Conservation (phyloP, 805 yeast genomes). For the Schizosaccharomyces pombe region DNA sequence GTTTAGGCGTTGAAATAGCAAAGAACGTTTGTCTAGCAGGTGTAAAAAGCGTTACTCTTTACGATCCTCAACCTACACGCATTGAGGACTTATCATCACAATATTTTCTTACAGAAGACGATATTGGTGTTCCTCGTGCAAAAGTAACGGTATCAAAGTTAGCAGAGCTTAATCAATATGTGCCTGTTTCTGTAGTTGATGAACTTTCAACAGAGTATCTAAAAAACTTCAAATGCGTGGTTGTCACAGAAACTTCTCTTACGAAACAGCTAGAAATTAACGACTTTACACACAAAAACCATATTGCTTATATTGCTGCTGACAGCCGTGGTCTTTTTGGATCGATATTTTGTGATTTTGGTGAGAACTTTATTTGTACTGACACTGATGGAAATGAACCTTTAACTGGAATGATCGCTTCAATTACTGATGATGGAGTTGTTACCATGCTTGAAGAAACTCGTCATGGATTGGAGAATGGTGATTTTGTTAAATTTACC, state of each 20-base stretch:
- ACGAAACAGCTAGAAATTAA: conserved; percentile 59
- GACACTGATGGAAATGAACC: conserved; percentile 92
- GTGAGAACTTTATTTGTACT: conserved; percentile 50
- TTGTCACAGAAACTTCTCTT: conserved; percentile 53
- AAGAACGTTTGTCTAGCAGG: conserved; percentile 94
- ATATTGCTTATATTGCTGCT: conserved; percentile 58
- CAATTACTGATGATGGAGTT: conserved; percentile 65
- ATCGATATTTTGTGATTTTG: conserved; percentile 71
- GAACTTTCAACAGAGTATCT: conserved; percentile 33
- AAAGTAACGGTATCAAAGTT: conserved; percentile 40
- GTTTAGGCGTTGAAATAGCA: conserved; percentile 81
- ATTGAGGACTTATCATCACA: conserved; percentile 61
- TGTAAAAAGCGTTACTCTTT: conserved; percentile 68
- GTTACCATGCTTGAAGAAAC: conserved; percentile 83
- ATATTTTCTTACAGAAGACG: conserved; percentile 48
- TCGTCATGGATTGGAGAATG: conserved; percentile 86
- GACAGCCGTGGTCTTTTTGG: conserved; percentile 80
- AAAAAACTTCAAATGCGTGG: conserved; percentile 45
- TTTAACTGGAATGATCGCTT: conserved; percentile 61
- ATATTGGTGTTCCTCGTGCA: conserved; percentile 63
- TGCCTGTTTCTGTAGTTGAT: conserved; percentile 49
- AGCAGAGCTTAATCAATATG: conserved; percentile 71
- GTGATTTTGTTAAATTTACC: conserved; percentile 62
- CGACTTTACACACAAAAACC: conserved; percentile 44
- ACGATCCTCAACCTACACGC: conserved; percentile 51